Evolutionary conservation across 2,329 filamentous ascomycete genomes (phyloP), one percentile per base, ranked within the genome.

Genomic region (Claviceps sp.): DNA sequence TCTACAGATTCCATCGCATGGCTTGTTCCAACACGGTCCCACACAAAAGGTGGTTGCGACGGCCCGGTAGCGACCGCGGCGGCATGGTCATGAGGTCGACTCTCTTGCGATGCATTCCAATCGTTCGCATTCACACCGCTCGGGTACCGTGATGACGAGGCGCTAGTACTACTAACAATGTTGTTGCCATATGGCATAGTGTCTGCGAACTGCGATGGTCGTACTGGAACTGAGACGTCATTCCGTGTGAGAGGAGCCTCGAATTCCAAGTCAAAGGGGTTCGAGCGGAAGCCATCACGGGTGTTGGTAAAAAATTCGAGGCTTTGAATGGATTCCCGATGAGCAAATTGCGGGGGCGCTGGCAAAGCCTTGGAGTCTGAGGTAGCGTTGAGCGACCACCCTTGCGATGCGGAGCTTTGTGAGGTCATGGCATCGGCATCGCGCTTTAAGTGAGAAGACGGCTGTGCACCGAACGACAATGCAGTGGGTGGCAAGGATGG

Each of bases 251-350:
- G 23, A 7, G 54, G 57, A 38, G 55, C 55, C 49, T 64, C 61
- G 13, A 68, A 56, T 60, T 83, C 80, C n/a, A 83, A 69, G 57
- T 84, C 80, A 59, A 83, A 83, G 1, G 79, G 80, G 56, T 83
- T 79, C 1, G 79, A 82, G 45, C 79, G 76, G 61, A 80, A 79
- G 59, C 78, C 79, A 58, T 75, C 75, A 51, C 75, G 72, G 16
- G 69, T 65, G 5, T 67, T 71, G 45, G 69, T 70, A 45, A 73
- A 69, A n/a, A 69, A 72, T 37, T 65, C 64, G n/a, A 64, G 59
- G 40, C 70, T 75, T 44, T 60, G 60, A 17, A 60, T 50, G 0
- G 66, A 67, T 34, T 73, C 70, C 42, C 71, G 68, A 57, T 73
- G 72, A 8, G 51, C 45, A 8, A 53, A 58, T 37, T 50, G 50